Evolutionary conservation across 768 basidiomycete genomes (phyloP).

Genomic region (Collybia nuda): DNA sequence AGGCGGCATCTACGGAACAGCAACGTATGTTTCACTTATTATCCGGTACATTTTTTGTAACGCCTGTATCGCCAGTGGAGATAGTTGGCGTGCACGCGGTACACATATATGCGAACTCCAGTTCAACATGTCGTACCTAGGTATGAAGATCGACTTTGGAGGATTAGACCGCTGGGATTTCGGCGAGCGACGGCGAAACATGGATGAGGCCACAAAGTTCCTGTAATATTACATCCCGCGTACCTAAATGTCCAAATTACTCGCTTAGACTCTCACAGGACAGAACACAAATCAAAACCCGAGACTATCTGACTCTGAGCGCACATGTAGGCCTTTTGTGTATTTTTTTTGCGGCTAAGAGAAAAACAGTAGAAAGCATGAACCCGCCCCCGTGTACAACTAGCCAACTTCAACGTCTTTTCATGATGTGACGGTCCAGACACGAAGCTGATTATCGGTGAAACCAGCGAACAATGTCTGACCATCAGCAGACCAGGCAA

Average conservation of each 20-base stretch:
- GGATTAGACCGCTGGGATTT: constrained; percentile 76
- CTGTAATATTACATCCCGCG: too few relatives aligned
- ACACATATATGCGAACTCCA: constrained; percentile 74
- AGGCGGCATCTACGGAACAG: constrained; percentile 67
- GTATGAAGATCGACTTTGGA: constrained; percentile 73
- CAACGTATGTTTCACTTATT: constrained; percentile 53
- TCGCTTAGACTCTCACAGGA: too few relatives aligned
- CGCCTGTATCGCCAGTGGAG: constrained; percentile 48
- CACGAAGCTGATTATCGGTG: constrained; percentile 91
- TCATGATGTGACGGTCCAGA: constrained; percentile 82
- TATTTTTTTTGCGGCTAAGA: constrained; percentile 22
- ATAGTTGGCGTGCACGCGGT: constrained; percentile 78
- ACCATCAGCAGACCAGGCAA: constrained; percentile 98
- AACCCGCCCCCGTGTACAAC: constrained; percentile 12
- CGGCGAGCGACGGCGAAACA: constrained; percentile 59
- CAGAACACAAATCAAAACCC: too few relatives aligned
- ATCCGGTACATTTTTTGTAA: constrained; percentile 1
- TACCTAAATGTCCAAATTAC: too few relatives aligned
- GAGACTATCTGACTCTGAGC: constrained; percentile 3
- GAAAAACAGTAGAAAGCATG: constrained; percentile 17
- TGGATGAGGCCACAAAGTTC: constrained; percentile 44
- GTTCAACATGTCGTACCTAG: constrained; percentile 57
- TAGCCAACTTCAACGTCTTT: constrained; percentile 23
- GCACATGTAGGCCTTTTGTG: constrained; percentile 25
- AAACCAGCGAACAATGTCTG: constrained; percentile 97